Percentiles rank a stretch among this genome's conserved stretches.
These are phyloP conservation scores for Pichia sp. DNA, from an alignment of 1,139 yeast species.

Conservation along the genomic window DNA sequence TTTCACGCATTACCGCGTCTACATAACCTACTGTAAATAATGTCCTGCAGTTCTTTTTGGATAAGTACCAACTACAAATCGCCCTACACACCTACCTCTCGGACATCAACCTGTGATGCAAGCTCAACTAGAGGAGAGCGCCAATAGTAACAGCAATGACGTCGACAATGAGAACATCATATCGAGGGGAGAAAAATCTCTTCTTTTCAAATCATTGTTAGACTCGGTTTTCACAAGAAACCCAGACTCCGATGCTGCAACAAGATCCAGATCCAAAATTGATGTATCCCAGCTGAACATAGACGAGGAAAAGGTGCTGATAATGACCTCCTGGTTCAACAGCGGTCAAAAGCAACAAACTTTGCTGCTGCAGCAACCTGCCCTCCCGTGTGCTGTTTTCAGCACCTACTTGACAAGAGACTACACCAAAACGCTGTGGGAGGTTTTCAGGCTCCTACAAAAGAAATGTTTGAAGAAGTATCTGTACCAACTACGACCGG, in stretches of 20 bases:
- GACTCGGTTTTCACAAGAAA: background rate
- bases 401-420: background rate
- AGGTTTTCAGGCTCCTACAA: background rate
- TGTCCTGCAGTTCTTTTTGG: too few relatives aligned
- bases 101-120: too few relatives aligned
- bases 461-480: background rate
- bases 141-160: background rate
- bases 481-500: background rate
- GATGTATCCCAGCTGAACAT: background rate
- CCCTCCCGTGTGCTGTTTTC: background rate
- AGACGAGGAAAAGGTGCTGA: background rate
- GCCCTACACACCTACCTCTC: too few relatives aligned
- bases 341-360: background rate
- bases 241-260: background rate
- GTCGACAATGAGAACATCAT: background rate
- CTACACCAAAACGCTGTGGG: constrained; percentile 3
- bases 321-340: constrained; percentile 4
- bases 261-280: background rate
- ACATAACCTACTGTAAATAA: too few relatives aligned
- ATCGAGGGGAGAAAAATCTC: background rate
- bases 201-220: background rate
- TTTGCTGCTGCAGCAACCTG: background rate
- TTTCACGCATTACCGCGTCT: too few relatives aligned
- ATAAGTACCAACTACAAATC: too few relatives aligned
- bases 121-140: too few relatives aligned